Conservation (phyloP, 2,329 filamentous ascomycete species). For the Pestalotiopsis sp. region DNA sequence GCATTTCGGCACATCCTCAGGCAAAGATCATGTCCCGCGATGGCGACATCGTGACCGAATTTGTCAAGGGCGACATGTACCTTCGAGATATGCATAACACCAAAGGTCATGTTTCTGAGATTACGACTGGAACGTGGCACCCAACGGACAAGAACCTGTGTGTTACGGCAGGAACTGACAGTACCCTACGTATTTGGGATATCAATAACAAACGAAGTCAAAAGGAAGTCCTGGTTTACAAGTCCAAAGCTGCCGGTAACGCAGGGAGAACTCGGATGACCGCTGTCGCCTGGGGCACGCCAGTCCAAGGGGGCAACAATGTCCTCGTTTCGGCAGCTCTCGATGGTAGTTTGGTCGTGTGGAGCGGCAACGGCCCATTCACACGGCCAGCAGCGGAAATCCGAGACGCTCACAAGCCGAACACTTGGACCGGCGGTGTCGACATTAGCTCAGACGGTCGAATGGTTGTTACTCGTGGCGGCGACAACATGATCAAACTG, state of each 20-base stretch:
- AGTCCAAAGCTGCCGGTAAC: conserved; percentile 84
- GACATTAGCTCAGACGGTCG: conserved; percentile 90
- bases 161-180: conserved; percentile 91
- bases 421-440: conserved; percentile 90
- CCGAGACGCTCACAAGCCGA: conserved; percentile 75
- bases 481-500: conserved; percentile 89
- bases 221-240: conserved; percentile 93
- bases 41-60: conserved; percentile 83
- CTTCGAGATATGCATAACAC: conserved; percentile 96
- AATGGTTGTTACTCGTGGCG: conserved; percentile 87
- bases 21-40: conserved; percentile 88
- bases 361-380: conserved; percentile 85
- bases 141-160: conserved; percentile 83
- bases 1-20: conserved; percentile 86
- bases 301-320: conserved; percentile 75
- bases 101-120: conserved; percentile 92
- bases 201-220: conserved; percentile 88
- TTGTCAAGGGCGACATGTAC: conserved; percentile 98
- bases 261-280: conserved; percentile 95
- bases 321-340: conserved; percentile 81
- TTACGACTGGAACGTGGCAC: conserved; percentile 89
- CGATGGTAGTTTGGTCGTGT: conserved; percentile 91
- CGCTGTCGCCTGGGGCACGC: conserved; percentile 81
- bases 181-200: conserved; percentile 96
- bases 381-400: conserved; percentile 82